These are phyloP conservation scores for Calonectria multiphialidica DNA, from an alignment of 2,329 filamentous ascomycete species.

Conservation along the genomic window DNA sequence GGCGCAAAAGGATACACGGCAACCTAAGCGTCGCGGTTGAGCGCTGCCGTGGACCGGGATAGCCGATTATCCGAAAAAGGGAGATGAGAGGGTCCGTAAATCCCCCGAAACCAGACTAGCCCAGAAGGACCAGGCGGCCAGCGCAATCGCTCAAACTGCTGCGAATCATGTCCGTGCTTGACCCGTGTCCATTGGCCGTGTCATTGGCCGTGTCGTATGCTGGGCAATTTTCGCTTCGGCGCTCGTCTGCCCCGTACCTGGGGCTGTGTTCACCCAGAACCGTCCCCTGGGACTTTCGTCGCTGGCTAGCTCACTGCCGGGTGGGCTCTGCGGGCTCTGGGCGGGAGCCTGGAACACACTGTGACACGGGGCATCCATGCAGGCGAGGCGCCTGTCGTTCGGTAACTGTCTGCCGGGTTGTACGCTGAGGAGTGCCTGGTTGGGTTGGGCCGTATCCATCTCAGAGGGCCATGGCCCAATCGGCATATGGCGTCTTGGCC, in stretches of 20 bases:
- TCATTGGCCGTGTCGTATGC: background rate
- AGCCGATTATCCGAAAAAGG: constrained; percentile 11
- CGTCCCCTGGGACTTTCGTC: background rate
- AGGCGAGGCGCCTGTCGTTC: background rate
- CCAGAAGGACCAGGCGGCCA: background rate
- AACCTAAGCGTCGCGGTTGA: background rate
- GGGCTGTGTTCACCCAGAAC: background rate
- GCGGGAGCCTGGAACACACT: background rate
- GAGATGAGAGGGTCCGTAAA: background rate
- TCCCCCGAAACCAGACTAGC: background rate
- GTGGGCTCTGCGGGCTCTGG: background rate
- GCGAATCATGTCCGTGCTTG: background rate
- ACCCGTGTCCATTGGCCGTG: background rate
- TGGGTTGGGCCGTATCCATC: background rate
- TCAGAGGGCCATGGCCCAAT: background rate
- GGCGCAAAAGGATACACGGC: background rate
- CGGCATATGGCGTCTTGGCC: background rate
- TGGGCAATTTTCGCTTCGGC: background rate
- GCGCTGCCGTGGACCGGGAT: background rate
- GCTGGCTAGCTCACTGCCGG: background rate
- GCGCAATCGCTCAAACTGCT: background rate
- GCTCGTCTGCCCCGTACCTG: background rate
- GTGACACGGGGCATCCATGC: background rate
- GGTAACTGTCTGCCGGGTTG: background rate
- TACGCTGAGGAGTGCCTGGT: background rate